Base-by-base conservation (phyloP, 805 yeast genomes). In the Yamadazyma paraphyllophila region DNA sequence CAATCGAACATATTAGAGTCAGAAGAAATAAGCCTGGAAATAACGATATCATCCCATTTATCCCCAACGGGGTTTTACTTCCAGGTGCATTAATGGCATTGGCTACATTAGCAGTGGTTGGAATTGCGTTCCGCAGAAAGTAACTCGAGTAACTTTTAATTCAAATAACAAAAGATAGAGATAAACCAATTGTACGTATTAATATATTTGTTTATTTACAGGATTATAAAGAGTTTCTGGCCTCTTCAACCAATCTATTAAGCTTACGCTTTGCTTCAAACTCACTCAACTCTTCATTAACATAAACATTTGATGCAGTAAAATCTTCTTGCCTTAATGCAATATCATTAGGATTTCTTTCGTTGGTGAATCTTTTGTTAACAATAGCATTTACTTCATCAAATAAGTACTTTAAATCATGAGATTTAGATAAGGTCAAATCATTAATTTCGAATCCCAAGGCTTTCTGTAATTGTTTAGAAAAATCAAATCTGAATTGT, bases 281-380 rank as follows among this genome's bases (percentile, higher is more conserved):
- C 36, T 74, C 71, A 44, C 69, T 65, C n/a, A 73, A 71, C 55
- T 74, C 81, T 36, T 76, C 67, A 46, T 77, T 81, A 49, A 82
- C 67, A 50, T 74, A 73, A 29, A 83, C 66, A 53, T 85, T 87
- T 4, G 78, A 69, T 33, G 85, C 80, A 26, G 65, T 69, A 57
- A 80, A 85, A 37, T 78, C 82, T 25, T 69, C 71, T 7, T 69
- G 61, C 46, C 80, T 69, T 53, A 88, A 70, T 49, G 82, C 80
- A 45, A 88, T 78, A 25, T 88, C 92, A 56, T 85, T 78, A n/a
- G 94, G 90, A 56, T 82, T 78, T 59, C 82, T 76, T 58, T 85
- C 90, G 55, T 77, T 78, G 52, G 67, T 75, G 58, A 68, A 67
- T 54, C 73, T 69, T 14, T 57, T 53, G 16, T 74, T 72, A 20